Conservation (phyloP, 1,139 yeast species). For the Hansenula sp. region DNA sequence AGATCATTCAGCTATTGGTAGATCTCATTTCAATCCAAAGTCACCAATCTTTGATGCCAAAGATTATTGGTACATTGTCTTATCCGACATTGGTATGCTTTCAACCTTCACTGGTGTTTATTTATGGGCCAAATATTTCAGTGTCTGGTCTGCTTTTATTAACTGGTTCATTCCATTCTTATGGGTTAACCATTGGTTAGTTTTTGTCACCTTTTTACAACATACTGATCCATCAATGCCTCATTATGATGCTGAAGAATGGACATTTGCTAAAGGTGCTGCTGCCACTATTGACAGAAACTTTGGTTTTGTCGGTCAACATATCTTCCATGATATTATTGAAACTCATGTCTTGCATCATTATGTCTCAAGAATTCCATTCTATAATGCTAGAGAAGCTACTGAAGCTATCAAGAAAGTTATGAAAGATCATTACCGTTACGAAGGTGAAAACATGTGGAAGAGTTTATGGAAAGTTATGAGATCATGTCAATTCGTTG, state of each 20-base stretch:
- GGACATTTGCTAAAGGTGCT: slow-evolving; percentile 66
- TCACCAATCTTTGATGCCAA: slow-evolving; percentile 51
- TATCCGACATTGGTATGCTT: slow-evolving; percentile 51
- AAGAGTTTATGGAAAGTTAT: slow-evolving; percentile 49
- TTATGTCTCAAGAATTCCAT: slow-evolving; percentile 58
- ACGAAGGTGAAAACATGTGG: slow-evolving; percentile 56
- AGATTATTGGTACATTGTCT: slow-evolving; percentile 50
- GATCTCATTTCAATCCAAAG: slow-evolving; percentile 47
- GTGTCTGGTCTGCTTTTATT: slow-evolving; percentile 42
- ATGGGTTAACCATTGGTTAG: slow-evolving; percentile 62
- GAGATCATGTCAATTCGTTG: slow-evolving; percentile 56
- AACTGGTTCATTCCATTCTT: slow-evolving; percentile 55
- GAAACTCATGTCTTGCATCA: slow-evolving; percentile 65
- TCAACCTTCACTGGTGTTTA: slow-evolving; percentile 37
- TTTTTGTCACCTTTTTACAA: slow-evolving; percentile 56
- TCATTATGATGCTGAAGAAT: slow-evolving; percentile 50
- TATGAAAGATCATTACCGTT: slow-evolving; percentile 54
- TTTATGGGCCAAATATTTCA: slow-evolving; percentile 44
- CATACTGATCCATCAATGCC: slow-evolving; percentile 57
- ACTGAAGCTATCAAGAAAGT: slow-evolving; percentile 53
- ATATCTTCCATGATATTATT: slow-evolving; percentile 59
- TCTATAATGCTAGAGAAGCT: slow-evolving; percentile 59
- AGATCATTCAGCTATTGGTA: slow-evolving; percentile 29
- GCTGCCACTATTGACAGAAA: slow-evolving; percentile 62
- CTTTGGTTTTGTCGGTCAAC: slow-evolving; percentile 54